A percentile compares a stretch with the other conserved stretches of the same genome.
phyloP scores from a whole-genome alignment of 768 basidiomycete genomes.

The Amanita thiersii region DNA sequence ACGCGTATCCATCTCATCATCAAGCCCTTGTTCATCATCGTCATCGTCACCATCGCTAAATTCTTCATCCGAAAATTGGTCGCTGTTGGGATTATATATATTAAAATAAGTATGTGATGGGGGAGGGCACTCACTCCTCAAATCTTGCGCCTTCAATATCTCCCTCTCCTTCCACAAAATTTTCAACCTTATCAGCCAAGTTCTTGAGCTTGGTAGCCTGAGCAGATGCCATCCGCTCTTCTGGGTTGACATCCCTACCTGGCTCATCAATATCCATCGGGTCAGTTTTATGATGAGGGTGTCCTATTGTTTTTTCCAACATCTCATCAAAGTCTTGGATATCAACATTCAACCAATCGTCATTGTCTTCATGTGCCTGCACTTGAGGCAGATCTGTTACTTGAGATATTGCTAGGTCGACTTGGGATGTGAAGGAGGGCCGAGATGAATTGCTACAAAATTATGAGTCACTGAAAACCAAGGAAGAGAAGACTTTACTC shows the following conservation, averaged over 20 bases:
- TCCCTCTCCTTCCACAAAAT: constrained; percentile 88
- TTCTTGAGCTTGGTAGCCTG: constrained; percentile 66
- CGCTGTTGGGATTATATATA: constrained; percentile 32
- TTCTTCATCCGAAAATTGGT: constrained; percentile 60
- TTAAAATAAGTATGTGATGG: constrained; percentile 1
- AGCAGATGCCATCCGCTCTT: constrained; percentile 48
- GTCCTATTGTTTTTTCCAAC: constrained; percentile 40
- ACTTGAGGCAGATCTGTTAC: constrained; percentile 22
- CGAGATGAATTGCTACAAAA: constrained; percentile 45
- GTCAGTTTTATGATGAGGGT: constrained; percentile 14
- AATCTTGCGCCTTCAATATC: constrained; percentile 85
- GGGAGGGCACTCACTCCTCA: constrained; percentile 60
- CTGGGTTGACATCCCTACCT: constrained; percentile 21
- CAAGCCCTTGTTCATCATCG: constrained; percentile 39
- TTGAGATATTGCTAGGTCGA: constrained; percentile 53
- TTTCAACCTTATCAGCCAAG: constrained; percentile 78
- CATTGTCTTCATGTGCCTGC: constrained; percentile 51
- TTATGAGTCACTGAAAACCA: neutral
- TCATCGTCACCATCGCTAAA: constrained; percentile 40
- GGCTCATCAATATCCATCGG: constrained; percentile 46
- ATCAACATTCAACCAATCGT: constrained; percentile 84
- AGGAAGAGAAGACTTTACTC: constrained; percentile 45
- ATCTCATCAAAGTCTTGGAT: constrained; percentile 68
- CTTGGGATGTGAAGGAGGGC: constrained; percentile 68
- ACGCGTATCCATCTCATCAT: constrained; percentile 22